Percentiles rank a stretch among this genome's conserved stretches.
Conservation (phyloP, 495 filamentous ascomycete species). For the Endocarpon pusillum region DNA sequence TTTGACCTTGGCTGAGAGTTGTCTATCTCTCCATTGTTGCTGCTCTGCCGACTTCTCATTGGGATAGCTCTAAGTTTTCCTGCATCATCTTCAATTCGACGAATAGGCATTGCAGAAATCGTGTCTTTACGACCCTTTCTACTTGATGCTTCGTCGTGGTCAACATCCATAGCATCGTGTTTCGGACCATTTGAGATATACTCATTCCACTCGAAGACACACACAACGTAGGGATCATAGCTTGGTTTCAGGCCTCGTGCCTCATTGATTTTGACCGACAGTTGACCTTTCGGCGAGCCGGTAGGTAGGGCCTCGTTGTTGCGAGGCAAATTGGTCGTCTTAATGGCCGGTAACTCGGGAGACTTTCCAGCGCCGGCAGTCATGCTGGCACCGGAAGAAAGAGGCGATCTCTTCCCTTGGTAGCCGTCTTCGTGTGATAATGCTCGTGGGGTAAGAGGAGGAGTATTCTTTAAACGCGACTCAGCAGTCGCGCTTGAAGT, state of each 20-base stretch:
- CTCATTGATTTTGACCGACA: constrained; percentile 74
- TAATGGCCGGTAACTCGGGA: constrained; percentile 26
- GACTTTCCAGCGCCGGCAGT: constrained; percentile 26
- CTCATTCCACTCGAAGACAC: constrained; percentile 91
- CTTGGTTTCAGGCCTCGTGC: constrained; percentile 67
- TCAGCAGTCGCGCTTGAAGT: constrained; percentile 51
- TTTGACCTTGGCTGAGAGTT: constrained; percentile 47
- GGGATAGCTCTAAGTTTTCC: constrained; percentile 85
- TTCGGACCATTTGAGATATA: constrained; percentile 78
- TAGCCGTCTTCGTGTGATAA: constrained; percentile 46
- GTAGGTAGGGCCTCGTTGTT: constrained; percentile 21
- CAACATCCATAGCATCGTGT: constrained; percentile 24
- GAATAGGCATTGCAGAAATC: constrained; percentile 31
- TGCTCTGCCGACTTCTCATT: constrained; percentile 88
- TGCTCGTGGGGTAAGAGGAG: constrained; percentile 71
- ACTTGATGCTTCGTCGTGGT: constrained; percentile 27
- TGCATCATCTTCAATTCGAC: constrained; percentile 51
- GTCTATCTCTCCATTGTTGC: constrained; percentile 67
- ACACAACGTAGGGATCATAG: constrained; percentile 84
- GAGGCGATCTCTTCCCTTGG: constrained; percentile 19
- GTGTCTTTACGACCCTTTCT: constrained; percentile 33
- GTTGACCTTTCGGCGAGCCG: constrained; percentile 60
- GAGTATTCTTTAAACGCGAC: constrained; percentile 65
- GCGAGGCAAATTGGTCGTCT: constrained; percentile 19
- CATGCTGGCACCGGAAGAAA: constrained; percentile 14